Percentiles rank a stretch among this genome's conserved stretches.
phyloP scores from a whole-genome alignment of 2,329 filamentous ascomycete genomes.

The Calycina marina region DNA sequence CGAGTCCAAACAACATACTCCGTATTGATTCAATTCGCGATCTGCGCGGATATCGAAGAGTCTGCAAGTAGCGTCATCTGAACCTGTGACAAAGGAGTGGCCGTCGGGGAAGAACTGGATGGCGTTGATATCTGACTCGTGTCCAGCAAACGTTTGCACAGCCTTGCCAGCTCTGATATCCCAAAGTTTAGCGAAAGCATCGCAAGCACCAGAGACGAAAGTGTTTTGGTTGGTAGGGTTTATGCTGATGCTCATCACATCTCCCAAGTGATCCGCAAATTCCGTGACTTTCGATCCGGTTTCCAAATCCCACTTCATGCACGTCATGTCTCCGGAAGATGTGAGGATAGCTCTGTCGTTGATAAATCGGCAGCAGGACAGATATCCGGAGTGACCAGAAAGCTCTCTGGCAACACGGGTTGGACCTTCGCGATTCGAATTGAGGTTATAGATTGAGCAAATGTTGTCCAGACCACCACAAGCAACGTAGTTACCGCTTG shows the following conservation, averaged over 20 bases:
- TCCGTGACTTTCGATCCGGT: constrained; percentile 94
- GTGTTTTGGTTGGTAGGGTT: constrained; percentile 99
- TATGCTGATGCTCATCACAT: constrained; percentile 99
- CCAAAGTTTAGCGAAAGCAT: constrained; percentile 97
- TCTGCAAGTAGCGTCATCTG: constrained; percentile 92
- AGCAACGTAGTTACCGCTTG: constrained; percentile 94
- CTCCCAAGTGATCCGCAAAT: constrained; percentile 93
- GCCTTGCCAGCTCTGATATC: constrained; percentile 97
- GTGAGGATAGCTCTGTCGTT: constrained; percentile 96
- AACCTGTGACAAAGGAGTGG: constrained; percentile 95
- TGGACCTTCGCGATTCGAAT: constrained; percentile 84
- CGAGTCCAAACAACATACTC: constrained; percentile 32
- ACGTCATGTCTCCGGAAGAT: constrained; percentile 98
- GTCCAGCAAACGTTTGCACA: constrained; percentile 94
- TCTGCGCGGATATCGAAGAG: constrained; percentile 97
- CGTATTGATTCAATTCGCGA: constrained; percentile 56
- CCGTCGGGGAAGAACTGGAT: constrained; percentile 99
- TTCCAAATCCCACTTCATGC: constrained; percentile 99
- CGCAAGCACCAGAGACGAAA: constrained; percentile 97
- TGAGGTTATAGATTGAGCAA: constrained; percentile 98
- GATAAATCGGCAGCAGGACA: constrained; percentile 97
- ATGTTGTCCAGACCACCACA: constrained; percentile 99
- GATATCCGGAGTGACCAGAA: constrained; percentile 91
- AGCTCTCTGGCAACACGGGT: constrained; percentile 91
- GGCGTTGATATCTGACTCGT: constrained; percentile 98